Evolutionary conservation across 495 filamentous ascomycete species (phyloP), one percentile per base, ranked within the genome.

Genomic region (Xylaria grammica): DNA sequence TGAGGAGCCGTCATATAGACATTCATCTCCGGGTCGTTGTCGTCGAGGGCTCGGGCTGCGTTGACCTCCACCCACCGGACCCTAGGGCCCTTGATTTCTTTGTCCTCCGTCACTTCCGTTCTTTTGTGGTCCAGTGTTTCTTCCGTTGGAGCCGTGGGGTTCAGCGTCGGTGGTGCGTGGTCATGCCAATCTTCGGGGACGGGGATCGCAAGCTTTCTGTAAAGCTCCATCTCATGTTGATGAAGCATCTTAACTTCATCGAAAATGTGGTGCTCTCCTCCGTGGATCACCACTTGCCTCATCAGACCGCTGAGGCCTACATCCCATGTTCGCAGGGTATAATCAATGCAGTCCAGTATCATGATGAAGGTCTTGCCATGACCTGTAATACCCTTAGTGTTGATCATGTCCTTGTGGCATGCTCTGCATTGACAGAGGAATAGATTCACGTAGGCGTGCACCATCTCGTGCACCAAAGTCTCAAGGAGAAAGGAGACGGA

Each of bases 391-490:
- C 56, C 56, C 7, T 9, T 1, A 3, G 27, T 46, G 19, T 59
- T 59, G 42, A n/a, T 4, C 6, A 2, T 17, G 42, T 59, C 27
- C 9, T 13, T 4, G 27, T 0, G 9, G 42, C 56, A 59, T 0
- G 36, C 15, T 5, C 7, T 5, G 22, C 56, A 59, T 1, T 4
- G 22, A 29, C 56, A 59, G 4, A 48, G 0, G 20, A 22, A 59
- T 10, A 59, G 0, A 3, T 44, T 1, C 2, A 58, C 5, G 56
- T 59, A 59, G 0, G 29, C 56, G 42, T 59, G 40, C n/a, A 48
- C 56, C 42, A 59, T 59, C 42, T 59, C 40, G 56, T 59, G 56
- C 4, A 59, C 22, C 26, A 48, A n/a, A 19, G 34, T 56, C 53
- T 56, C 13, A 1, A 42, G 9, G 17, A 17, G n/a, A n/a, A n/a